Evolutionary conservation across 2,329 filamentous ascomycete species (phyloP), one percentile per base, ranked within the genome.

Genomic region (Periconia digitata): DNA sequence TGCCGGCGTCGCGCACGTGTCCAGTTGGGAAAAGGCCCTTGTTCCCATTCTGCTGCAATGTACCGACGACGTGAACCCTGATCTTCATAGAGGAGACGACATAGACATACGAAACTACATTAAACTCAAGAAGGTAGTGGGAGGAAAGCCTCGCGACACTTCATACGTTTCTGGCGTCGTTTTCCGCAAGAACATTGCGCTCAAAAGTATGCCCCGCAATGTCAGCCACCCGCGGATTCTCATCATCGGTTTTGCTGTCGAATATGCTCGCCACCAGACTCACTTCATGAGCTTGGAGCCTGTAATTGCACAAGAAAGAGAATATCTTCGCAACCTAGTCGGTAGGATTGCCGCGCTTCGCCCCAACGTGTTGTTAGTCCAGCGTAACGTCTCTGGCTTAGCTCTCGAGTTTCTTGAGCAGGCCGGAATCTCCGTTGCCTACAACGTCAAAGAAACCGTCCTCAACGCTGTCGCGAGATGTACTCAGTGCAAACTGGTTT

Each of bases 201-300:
- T 97, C 44, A 99, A 99, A 69, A 95, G 88, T 71, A 99, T 99
- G 94, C 86, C 89, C 16, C 84, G 94, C 48, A 89, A 85, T 54
- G 94, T 97, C 53, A 72, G 80, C 12, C 86, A 89, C 46, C 94
- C 94, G 3, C 85, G 90, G 24, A 94, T 99, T 52, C 81, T 96
- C 41, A 90, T 99, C 55, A 86, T 99, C 48, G 92, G 91, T 0
- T 99, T 99, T 64, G 86, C 94, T 0, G 90, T 99, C 49, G 94
- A 99, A 67, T 99, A 99, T 70, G 90, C 95, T 49, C 85, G 94
- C 34, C 91, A 96, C 59, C 86, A 92, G 64, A 83, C 90, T 54
- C 92, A 97, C 68, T 97, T 99, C 69, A 96, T 99, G 92, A 99
- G 94, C 62, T 76, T 99, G 42, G 91, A 97, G 61, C 92, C 92